Conservation (phyloP, 1,284 basidiomycete genomes). For the Microbotryomycetes sp. region DNA sequence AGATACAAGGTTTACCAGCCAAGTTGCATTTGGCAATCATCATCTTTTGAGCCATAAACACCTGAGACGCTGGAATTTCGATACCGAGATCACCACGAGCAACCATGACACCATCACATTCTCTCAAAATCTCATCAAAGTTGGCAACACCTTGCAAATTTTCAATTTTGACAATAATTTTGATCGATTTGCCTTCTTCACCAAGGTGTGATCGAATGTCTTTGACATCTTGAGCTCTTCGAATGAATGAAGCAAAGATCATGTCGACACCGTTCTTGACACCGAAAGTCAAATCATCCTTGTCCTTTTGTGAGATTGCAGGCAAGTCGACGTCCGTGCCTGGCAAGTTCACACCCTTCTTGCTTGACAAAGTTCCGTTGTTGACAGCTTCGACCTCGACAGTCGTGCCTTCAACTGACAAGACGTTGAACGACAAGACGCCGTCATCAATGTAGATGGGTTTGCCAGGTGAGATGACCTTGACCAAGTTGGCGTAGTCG, state of each 20-base stretch:
- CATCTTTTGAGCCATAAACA: slow-evolving; percentile 98
- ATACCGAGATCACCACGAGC: slow-evolving; percentile 97
- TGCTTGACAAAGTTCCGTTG: slow-evolving; percentile 86
- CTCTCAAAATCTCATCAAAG: slow-evolving; percentile 93
- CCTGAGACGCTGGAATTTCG: slow-evolving; percentile 94
- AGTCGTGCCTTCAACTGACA: slow-evolving; percentile 71
- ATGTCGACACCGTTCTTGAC: slow-evolving; percentile 98
- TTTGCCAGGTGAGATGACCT: slow-evolving; percentile 91
- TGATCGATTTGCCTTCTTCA: slow-evolving; percentile 84
- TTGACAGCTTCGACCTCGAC: slow-evolving; percentile 77
- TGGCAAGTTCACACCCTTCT: slow-evolving; percentile 99
- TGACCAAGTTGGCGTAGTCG: slow-evolving; percentile 92
- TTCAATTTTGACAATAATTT: slow-evolving; percentile 98
- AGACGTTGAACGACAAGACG: slow-evolving; percentile 88
- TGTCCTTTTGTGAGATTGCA: slow-evolving; percentile 96
- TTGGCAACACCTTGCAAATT: slow-evolving; percentile 96
- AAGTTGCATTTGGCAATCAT: slow-evolving; percentile 99
- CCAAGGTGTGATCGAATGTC: slow-evolving; percentile 88
- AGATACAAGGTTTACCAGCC: slow-evolving; percentile 93
- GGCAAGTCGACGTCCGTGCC: slow-evolving; percentile 98
- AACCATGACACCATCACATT: slow-evolving; percentile 96
- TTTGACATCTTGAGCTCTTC: slow-evolving; percentile 80
- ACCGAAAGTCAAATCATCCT: slow-evolving; percentile 87
- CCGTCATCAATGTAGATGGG: slow-evolving; percentile 97
- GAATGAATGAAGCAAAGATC: slow-evolving; percentile 97